These are phyloP conservation scores for Hymenoscyphus infarciens DNA, from an alignment of 2,329 filamentous ascomycete genomes.

Conservation along the genomic window DNA sequence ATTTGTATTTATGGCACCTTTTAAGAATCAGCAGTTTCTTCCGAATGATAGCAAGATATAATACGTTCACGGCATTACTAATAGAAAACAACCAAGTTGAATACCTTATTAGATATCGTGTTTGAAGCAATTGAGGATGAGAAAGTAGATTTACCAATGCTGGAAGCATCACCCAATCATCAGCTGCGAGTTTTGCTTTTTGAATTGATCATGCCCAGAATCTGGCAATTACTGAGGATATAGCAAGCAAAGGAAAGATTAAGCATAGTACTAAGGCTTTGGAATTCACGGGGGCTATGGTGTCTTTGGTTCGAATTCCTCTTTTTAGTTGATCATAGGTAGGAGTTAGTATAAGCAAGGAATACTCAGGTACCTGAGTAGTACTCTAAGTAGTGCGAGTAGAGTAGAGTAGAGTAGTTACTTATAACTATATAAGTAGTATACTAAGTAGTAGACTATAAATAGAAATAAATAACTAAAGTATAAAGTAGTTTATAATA, in stretches of 20 bases:
- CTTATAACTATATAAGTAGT: too few species aligned
- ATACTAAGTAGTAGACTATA: too few species aligned
- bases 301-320: neutral
- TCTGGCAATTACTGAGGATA: neutral
- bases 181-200: constrained; percentile 3
- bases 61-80: neutral
- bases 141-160: neutral
- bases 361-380: too few species aligned
- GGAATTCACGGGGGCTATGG: neutral
- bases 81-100: neutral
- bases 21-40: neutral
- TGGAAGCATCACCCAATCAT: constrained; percentile 4
- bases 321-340: neutral
- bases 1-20: neutral
- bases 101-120: neutral
- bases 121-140: neutral
- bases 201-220: neutral
- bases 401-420: too few species aligned
- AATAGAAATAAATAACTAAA: too few species aligned
- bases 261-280: neutral
- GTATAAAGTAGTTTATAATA: too few species aligned
- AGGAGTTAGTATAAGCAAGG: too few species aligned
- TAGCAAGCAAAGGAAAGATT: neutral
- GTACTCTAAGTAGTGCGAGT: too few species aligned
- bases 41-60: neutral